These are phyloP conservation scores for Pneumocystis canis DNA, from an alignment of 1,139 yeast genomes.

Conservation along the genomic window DNA sequence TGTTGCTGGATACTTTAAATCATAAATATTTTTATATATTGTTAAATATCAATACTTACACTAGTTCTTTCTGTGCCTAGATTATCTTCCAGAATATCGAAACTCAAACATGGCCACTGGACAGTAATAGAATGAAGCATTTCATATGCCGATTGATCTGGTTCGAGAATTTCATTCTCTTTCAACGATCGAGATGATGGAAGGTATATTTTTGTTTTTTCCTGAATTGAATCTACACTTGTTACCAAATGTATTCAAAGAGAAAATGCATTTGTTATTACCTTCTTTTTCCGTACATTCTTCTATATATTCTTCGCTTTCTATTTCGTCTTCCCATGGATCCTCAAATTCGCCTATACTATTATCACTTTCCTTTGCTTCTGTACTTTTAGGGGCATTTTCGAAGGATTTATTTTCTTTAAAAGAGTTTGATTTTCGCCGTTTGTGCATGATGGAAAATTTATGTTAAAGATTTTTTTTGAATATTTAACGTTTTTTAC, in stretches of 20 bases:
- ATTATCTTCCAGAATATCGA: constrained; percentile 75
- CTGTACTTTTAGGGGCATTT: not conserved
- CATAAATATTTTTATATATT: not conserved
- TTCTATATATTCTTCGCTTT: constrained; percentile 78
- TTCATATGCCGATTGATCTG: constrained; percentile 90
- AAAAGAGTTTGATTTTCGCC: not conserved
- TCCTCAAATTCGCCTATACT: constrained; percentile 81
- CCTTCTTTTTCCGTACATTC: constrained; percentile 55
- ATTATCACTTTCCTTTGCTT: not conserved
- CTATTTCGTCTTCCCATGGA: constrained; percentile 88
- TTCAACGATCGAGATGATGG: constrained; percentile 77
- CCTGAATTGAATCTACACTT: constrained; percentile 11
- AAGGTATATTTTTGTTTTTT: constrained; percentile 38
- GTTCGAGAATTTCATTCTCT: constrained; percentile 89
- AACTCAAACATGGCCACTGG: constrained; percentile 94
- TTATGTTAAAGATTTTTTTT: not conserved
- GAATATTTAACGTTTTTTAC: not conserved
- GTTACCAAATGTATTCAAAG: constrained; percentile 16
- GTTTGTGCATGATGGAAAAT: not conserved
- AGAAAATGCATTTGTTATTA: constrained; percentile 30
- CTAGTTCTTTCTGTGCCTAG: constrained; percentile 78
- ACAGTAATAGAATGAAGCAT: constrained; percentile 88
- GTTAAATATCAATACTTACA: not conserved
- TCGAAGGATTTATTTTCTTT: not conserved
- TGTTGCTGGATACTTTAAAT: constrained; percentile 55